phyloP scores from a whole-genome alignment of 2,329 filamentous ascomycete species.

The Pyricularia grisea region DNA sequence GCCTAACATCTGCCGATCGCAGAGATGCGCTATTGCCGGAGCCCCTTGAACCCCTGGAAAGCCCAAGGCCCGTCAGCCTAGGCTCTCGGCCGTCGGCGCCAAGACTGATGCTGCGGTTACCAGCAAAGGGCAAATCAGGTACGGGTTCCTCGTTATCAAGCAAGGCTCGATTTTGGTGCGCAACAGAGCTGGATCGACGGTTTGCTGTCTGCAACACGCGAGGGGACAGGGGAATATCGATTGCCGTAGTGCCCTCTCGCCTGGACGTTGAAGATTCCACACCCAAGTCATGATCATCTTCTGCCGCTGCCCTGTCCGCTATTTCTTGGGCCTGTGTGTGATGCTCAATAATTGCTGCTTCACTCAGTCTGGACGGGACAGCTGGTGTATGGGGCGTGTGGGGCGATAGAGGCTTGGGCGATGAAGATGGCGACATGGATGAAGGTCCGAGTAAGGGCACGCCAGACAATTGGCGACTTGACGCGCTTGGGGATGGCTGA shows the following conservation, averaged over 20 bases:
- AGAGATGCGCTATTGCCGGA: slow-evolving; percentile 15
- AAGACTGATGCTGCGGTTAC: slow-evolving; percentile 58
- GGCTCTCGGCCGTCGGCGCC: slow-evolving; percentile 56
- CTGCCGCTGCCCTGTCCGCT: slow-evolving; percentile 15
- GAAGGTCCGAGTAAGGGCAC: slow-evolving; percentile 61
- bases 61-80: slow-evolving; percentile 48
- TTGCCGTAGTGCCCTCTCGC: slow-evolving; percentile 44
- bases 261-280: slow-evolving; percentile 7
- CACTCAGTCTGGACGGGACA: slow-evolving; percentile 85
- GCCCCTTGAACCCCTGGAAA: not conserved
- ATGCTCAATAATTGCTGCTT: slow-evolving; percentile 76
- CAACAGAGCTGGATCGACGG: slow-evolving; percentile 61
- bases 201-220: slow-evolving; percentile 37
- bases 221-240: slow-evolving; percentile 66
- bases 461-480: slow-evolving; percentile 49
- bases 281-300: not conserved
- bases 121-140: slow-evolving; percentile 43
- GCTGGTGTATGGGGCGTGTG: slow-evolving; percentile 90
- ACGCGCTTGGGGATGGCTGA: slow-evolving; percentile 72
- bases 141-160: slow-evolving; percentile 43
- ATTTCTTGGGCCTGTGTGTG: slow-evolving; percentile 32
- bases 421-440: slow-evolving; percentile 76
- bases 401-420: slow-evolving; percentile 81
- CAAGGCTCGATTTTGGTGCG: slow-evolving; percentile 48
- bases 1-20: slow-evolving; percentile 32